A percentile compares a stretch with the other conserved stretches of the same genome.
These are phyloP conservation scores for Gyromitra esculenta DNA, from an alignment of 2,329 filamentous ascomycete species.

Conservation along the genomic window DNA sequence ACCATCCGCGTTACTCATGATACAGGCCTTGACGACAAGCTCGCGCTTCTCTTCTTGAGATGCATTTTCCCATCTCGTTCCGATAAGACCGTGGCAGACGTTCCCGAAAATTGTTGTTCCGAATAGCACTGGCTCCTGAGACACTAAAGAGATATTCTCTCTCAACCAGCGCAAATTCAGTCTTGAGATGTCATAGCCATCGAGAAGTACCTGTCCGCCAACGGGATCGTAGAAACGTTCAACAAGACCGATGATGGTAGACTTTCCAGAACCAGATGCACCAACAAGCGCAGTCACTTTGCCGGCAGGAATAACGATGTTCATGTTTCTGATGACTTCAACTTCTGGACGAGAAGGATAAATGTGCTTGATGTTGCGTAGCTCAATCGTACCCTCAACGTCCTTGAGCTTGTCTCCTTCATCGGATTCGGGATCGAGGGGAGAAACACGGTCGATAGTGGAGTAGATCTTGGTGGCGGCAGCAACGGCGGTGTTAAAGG, in stretches of 20 bases:
- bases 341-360: conserved; percentile 94
- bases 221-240: conserved; percentile 96
- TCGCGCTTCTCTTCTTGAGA: conserved; percentile 74
- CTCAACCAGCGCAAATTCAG: conserved; percentile 91
- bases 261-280: conserved; percentile 93
- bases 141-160: conserved; percentile 90
- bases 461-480: conserved; percentile 92
- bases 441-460: conserved; percentile 88
- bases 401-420: conserved; percentile 77
- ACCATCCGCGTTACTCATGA: conserved; percentile 92
- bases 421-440: conserved; percentile 78
- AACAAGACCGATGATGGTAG: conserved; percentile 89
- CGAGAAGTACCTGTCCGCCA: conserved; percentile 78
- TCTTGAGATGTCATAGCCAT: conserved; percentile 80
- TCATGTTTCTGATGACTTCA: conserved; percentile 84
- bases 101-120: conserved; percentile 88
- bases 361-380: conserved; percentile 87
- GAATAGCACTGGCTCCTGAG: conserved; percentile 92
- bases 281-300: conserved; percentile 94
- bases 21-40: conserved; percentile 81
- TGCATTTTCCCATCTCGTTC: conserved; percentile 77
- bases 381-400: conserved; percentile 79
- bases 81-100: conserved; percentile 89
- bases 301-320: conserved; percentile 80
- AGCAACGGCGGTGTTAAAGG: conserved; percentile 83